These are phyloP conservation scores for Hymenoscyphus repandus DNA, from an alignment of 2,329 filamentous ascomycete species.

Conservation along the genomic window DNA sequence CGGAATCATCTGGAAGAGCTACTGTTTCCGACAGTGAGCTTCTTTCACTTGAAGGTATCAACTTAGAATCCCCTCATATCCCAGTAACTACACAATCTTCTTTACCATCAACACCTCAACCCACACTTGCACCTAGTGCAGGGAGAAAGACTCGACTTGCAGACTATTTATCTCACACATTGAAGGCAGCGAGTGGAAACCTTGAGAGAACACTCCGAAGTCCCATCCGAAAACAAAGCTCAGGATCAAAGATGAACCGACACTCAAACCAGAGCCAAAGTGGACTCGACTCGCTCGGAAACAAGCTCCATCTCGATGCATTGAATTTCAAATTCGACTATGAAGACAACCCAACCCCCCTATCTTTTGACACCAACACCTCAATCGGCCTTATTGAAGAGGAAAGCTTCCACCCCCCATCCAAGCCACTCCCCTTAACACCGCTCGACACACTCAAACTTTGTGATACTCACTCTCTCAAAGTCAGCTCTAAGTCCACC, in stretches of 20 bases:
- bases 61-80: constrained; percentile 23
- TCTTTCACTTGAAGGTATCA: constrained; percentile 28
- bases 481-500: constrained; percentile 16
- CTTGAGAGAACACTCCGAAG: constrained; percentile 32
- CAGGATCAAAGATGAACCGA: constrained; percentile 26
- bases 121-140: constrained; percentile 4
- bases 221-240: constrained; percentile 34
- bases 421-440: constrained; percentile 17
- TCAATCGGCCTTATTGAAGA: not conserved
- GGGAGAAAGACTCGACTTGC: constrained; percentile 22
- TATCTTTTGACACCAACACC: constrained; percentile 33
- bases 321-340: constrained; percentile 43
- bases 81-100: constrained; percentile 13
- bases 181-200: constrained; percentile 33
- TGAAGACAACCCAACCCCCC: constrained; percentile 36
- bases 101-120: constrained; percentile 23
- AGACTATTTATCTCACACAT: constrained; percentile 43
- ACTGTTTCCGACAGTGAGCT: constrained; percentile 30
- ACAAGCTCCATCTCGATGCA: constrained; percentile 40
- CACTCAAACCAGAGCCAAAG: constrained; percentile 38
- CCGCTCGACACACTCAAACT: constrained; percentile 24
- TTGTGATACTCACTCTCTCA: constrained; percentile 18
- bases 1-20: constrained; percentile 25
- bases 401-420: not conserved
- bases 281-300: constrained; percentile 44